Percentiles rank a stretch among this genome's conserved stretches.
Conservation (phyloP, 2,329 filamentous ascomycete species). For the Pseudopithomyces chartarum region DNA sequence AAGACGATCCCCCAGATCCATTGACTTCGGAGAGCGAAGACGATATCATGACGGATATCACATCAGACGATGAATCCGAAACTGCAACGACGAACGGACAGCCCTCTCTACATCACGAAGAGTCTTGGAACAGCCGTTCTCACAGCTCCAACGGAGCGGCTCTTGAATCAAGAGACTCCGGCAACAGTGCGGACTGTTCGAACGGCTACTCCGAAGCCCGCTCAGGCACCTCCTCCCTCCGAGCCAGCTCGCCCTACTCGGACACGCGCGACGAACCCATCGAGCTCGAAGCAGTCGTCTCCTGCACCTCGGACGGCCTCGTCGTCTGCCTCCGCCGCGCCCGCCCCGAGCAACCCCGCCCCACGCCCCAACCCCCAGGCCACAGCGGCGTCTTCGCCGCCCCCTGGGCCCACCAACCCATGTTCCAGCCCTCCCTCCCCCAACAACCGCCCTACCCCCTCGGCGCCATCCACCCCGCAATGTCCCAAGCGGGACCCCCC, state of each 20-base stretch:
- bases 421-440: slow-evolving; percentile 52
- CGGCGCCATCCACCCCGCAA: slow-evolving; percentile 43
- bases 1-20: slow-evolving; percentile 47
- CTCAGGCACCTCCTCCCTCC: slow-evolving; percentile 34
- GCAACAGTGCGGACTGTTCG: slow-evolving; percentile 49
- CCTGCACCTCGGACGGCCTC: slow-evolving; percentile 85
- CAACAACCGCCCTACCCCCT: slow-evolving; percentile 43
- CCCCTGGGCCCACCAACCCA: slow-evolving; percentile 75
- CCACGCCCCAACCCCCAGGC: slow-evolving; percentile 25
- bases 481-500: slow-evolving; percentile 56
- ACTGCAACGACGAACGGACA: slow-evolving; percentile 53
- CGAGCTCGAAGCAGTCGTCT: slow-evolving; percentile 88
- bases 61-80: slow-evolving; percentile 53
- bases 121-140: slow-evolving; percentile 27
- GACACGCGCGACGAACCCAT: slow-evolving; percentile 51
- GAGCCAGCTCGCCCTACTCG: slow-evolving; percentile 26
- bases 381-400: slow-evolving; percentile 72
- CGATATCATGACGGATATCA: slow-evolving; percentile 54
- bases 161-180: slow-evolving; percentile 48
- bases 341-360: slow-evolving; percentile 67
- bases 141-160: slow-evolving; percentile 17
- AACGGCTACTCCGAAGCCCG: slow-evolving; percentile 29
- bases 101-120: slow-evolving; percentile 17
- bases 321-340: slow-evolving; percentile 80
- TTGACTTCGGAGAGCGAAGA: slow-evolving; percentile 54